Base-by-base conservation (phyloP, 352 stramenopile species). In the Globisporangium emineosum region DNA sequence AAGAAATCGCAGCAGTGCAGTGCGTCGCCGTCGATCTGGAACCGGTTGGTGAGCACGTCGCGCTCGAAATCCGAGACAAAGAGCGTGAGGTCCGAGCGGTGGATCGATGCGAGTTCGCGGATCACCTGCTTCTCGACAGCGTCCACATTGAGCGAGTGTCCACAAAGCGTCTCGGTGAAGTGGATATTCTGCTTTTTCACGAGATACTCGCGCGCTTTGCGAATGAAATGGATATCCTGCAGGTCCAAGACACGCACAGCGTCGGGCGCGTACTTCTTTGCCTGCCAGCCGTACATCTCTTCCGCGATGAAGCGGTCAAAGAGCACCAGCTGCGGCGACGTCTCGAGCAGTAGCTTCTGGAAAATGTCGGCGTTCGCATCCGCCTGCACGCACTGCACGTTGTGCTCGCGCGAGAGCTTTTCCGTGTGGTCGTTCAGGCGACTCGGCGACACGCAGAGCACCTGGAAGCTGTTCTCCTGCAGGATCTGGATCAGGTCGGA, bases 221-320 rank as follows among this genome's bases (percentile, higher is more conserved):
- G 79, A 30, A 98, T 62, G 45, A 96, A 96, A 65, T 98, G 93
- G 27, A 98, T 73, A 65, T 98, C 94, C 70, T 98, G 94, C 57
- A 98, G 81, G 57, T 98, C 94, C 5, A 98, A 62, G 15, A 98
- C 79, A 23, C 89, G 78, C 19, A 94, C 61, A 1, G 88, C 82
- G n/a, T 88, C 62, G 2, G 90, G 89, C n/a, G 80, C 80, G 60
- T 89, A 91, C 64, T 89, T 81, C 17, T 78, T 76, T 0, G 74
- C 77, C 66, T 95, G 83, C 86, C 84, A 95, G 17, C 84, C 79
- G 58, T 93, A 93, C 86, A 95, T 95, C 49, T 95, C 86, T 50
- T 95, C 86, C 0, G 86, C 79, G 42, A 93, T 91, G 60, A 92
- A 95, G 2, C 86, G 78, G 52, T 95, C 86, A 47, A 93, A 93